Evolutionary conservation across 2,329 filamentous ascomycete genomes (phyloP), one percentile per base, ranked within the genome.

Genomic region (Diaporthe sp.): DNA sequence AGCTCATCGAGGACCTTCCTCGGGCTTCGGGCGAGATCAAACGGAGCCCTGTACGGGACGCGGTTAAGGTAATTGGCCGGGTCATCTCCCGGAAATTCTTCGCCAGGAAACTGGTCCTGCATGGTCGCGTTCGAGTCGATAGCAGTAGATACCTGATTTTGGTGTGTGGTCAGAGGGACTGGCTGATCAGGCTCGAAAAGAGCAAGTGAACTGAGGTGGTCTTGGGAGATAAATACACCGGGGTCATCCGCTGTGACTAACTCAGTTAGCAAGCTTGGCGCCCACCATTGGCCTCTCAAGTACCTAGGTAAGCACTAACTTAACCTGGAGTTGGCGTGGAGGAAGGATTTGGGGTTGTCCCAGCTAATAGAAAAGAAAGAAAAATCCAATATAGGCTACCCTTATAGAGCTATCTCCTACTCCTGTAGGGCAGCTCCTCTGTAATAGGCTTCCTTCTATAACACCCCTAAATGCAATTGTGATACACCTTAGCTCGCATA

Each of bases 61-160:
- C n/a, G 13, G 42, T 67, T 15, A 3, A n/a, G 1, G 31, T 67
- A 51, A 19, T 51, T 51, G 28, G 28, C 3, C 19, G 28, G 28
- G 51, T 67, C 44, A 67, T 67, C 62, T 51, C 62, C 62, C 17
- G 62, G 62, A 5, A 51, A 67, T 37, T 67, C 62, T 44, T 67
- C 28, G 19, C 62, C 62, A 67, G 62, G 19, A 34, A 51, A 67
- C 25, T 25, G 62, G 6, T 51, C 62, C 22, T 67, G 19, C 19
- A 67, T 37, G 28, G 44, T 51, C 5, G 62, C 44, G 28, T 34
- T 51, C 44, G 28, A 67, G 28, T 67, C 28, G 17, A 67, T 67
- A n/a, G 62, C 62, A 37, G 44, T 51, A n/a, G n/a, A n/a, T n/a
- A 10, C 2, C 17, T 51, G 62, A 51, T 51, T 51, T 67, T 25